These are phyloP conservation scores for Voacanga thouarsii DNA, from an alignment of 257 asterid genomes.

Conservation along the genomic window DNA sequence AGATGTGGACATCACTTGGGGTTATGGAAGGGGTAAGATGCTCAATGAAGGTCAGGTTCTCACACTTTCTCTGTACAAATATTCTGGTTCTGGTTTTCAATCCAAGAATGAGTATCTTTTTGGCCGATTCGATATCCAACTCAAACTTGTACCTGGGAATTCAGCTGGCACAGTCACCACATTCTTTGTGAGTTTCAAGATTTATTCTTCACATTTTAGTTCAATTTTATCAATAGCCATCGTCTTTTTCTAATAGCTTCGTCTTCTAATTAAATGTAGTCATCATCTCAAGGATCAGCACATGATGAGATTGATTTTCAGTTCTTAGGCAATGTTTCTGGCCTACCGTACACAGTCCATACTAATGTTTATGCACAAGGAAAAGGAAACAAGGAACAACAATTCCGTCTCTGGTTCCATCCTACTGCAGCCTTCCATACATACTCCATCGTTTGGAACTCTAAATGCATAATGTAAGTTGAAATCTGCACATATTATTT, in stretches of 20 bases:
- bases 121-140: constrained; percentile 53
- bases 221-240: no score
- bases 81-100: constrained; percentile 62
- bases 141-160: constrained; percentile 57
- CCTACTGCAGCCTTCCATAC: constrained; percentile 51
- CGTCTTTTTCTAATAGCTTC: not conserved
- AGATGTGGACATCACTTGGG: constrained; percentile 41
- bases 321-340: constrained; percentile 52
- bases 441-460: constrained; percentile 55
- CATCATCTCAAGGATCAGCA: constrained; percentile 39
- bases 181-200: constrained; percentile 38
- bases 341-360: constrained; percentile 55
- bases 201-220: no score
- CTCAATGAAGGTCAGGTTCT: constrained; percentile 39
- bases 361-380: constrained; percentile 50
- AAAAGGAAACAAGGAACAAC: constrained; percentile 52
- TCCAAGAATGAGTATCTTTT: constrained; percentile 42
- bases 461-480: constrained; percentile 1
- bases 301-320: constrained; percentile 70
- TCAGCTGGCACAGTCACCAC: constrained; percentile 85
- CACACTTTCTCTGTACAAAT: constrained; percentile 47
- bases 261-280: constrained; percentile 15
- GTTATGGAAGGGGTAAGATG: constrained; percentile 43
- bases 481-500: constrained; percentile 28
- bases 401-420: constrained; percentile 58